phyloP scores from a whole-genome alignment of 2,329 filamentous ascomycete species.

The Talaromyces rugulosus region DNA sequence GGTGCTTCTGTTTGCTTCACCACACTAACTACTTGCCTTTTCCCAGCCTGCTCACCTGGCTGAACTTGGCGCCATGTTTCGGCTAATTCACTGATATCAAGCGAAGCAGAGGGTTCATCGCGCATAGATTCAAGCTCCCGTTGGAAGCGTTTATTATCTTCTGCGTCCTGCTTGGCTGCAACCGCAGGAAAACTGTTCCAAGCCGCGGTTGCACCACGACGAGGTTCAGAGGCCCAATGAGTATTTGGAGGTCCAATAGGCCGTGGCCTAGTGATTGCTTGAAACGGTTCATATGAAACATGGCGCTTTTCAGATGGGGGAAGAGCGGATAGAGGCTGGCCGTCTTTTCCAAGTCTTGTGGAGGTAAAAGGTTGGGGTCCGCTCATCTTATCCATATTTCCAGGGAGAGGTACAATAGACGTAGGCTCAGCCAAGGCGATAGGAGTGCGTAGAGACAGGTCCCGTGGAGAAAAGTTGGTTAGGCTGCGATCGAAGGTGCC shows the following conservation, averaged over 20 bases:
- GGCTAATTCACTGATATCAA: conserved; percentile 33
- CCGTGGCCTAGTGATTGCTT: conserved; percentile 38
- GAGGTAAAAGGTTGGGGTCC: conserved; percentile 28
- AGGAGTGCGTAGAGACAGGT: conserved; percentile 37
- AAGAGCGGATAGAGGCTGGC: conserved; percentile 28
- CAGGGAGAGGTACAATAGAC: conserved; percentile 27
- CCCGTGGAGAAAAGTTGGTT: conserved; percentile 44
- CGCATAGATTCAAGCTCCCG: conserved; percentile 36
- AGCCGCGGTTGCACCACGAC: conserved; percentile 23
- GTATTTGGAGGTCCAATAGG: conserved; percentile 45
- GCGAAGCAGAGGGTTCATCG: conserved; percentile 32
- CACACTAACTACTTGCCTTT: conserved; percentile 36
- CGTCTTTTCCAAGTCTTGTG: conserved; percentile 30
- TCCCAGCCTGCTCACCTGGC: conserved; percentile 35
- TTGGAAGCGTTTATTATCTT: conserved; percentile 37
- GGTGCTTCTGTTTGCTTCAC: conserved; percentile 27
- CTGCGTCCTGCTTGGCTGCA: conserved; percentile 36
- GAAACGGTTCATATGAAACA: conserved; percentile 34
- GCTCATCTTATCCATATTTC: conserved; percentile 16
- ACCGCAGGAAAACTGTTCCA: conserved; percentile 44
- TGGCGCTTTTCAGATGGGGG: conserved; percentile 37
- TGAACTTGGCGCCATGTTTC: conserved; percentile 47
- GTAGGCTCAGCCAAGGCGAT: conserved; percentile 37
- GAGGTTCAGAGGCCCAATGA: conserved; percentile 29
- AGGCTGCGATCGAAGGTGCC: conserved; percentile 58